Conservation (phyloP, 306 rosid species). For the Prinsepia uniflora region DNA sequence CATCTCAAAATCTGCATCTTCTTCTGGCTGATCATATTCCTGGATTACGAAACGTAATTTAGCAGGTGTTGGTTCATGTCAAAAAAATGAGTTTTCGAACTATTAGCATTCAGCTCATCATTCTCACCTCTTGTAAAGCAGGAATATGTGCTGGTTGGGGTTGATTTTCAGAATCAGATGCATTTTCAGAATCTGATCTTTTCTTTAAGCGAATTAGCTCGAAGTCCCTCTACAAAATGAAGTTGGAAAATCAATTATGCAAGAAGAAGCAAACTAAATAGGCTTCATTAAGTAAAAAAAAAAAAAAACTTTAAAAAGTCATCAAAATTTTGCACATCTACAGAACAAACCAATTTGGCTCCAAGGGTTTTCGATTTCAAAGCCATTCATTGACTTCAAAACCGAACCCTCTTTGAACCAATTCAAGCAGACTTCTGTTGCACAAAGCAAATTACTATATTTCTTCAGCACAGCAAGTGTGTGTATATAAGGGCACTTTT, state of each 20-base stretch:
- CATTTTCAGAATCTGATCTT: conserved; percentile 15
- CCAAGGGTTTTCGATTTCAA: not conserved
- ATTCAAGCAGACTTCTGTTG: not conserved
- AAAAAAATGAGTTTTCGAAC: not conserved
- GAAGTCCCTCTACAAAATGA: conserved; percentile 38
- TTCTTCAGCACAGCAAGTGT: not conserved
- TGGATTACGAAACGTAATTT: conserved; percentile 15
- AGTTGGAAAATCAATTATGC: not conserved
- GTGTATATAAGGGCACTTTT: too few relatives aligned
- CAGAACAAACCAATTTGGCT: not conserved
- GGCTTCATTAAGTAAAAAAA: not conserved
- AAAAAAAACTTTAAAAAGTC: too few relatives aligned
- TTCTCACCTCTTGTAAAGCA: conserved; percentile 35
- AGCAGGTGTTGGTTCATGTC: conserved; percentile 1
- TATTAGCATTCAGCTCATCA: conserved; percentile 6
- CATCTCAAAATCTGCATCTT: not conserved
- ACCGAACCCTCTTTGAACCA: not conserved
- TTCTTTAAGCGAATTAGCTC: conserved; percentile 46
- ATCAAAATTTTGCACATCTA: not conserved
- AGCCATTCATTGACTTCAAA: not conserved
- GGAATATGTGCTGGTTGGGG: not conserved
- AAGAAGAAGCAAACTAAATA: not conserved
- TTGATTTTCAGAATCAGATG: conserved; percentile 19
- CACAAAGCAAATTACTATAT: not conserved
- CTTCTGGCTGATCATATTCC: not conserved